phyloP scores from a whole-genome alignment of 2,329 filamentous ascomycete species.

The Diaporthe sp. region DNA sequence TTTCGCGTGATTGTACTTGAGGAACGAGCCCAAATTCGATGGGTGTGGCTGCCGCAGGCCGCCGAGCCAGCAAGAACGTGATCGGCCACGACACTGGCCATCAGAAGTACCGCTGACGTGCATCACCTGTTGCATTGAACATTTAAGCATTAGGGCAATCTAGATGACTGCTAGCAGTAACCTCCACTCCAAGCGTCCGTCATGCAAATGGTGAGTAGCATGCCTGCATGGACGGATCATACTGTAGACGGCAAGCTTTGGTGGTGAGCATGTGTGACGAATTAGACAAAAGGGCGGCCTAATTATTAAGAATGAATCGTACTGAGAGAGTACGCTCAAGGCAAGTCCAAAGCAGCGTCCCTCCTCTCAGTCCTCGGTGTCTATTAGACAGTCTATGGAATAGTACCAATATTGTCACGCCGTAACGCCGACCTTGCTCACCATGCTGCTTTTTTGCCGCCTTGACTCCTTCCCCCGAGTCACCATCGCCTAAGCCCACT shows the following conservation, averaged over 20 bases:
- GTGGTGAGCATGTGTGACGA: no score
- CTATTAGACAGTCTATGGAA: slow-evolving; percentile 18
- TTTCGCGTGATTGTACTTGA: not conserved
- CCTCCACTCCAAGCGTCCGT: not conserved
- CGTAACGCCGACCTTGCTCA: slow-evolving; percentile 11
- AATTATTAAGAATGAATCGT: not conserved
- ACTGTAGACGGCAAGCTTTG: no score
- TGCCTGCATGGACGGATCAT: not conserved
- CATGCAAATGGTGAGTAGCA: not conserved
- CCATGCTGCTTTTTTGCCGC: slow-evolving; percentile 1
- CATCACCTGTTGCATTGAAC: no score
- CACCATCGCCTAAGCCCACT: slow-evolving; percentile 57
- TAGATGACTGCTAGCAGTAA: not conserved
- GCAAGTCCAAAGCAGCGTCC: not conserved
- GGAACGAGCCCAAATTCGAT: not conserved
- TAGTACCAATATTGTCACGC: not conserved
- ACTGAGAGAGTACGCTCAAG: not conserved
- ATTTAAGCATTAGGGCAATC: no score
- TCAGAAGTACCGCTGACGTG: no score
- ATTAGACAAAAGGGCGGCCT: no score
- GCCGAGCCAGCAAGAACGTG: no score
- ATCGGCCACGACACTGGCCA: no score
- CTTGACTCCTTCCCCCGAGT: not conserved
- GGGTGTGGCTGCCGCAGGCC: no score
- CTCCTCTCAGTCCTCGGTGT: not conserved